Conservation (phyloP, 163 green algal species). For the Prototheca wickerhamii region DNA sequence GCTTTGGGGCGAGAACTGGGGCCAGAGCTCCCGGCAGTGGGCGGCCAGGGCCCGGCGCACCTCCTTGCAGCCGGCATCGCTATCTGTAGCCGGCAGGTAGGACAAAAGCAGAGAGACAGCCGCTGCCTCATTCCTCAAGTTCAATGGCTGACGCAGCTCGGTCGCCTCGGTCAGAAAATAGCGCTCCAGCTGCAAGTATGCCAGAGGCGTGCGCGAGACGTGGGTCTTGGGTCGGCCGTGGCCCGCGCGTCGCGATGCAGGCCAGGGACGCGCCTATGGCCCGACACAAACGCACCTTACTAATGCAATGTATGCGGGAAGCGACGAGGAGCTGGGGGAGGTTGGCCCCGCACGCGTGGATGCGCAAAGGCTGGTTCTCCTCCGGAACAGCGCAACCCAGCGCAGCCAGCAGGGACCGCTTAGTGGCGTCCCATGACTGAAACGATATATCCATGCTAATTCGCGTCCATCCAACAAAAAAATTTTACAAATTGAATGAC, state of each 20-base stretch:
- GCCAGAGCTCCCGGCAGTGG: conserved; percentile 19
- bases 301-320: conserved; percentile 26
- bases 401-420: conserved; percentile 2
- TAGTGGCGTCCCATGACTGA: background rate
- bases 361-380: background rate
- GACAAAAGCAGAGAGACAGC: conserved; percentile 24
- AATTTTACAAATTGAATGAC: background rate
- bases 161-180: conserved; percentile 24
- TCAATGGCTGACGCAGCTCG: conserved; percentile 20
- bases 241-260: too few relatives aligned
- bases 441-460: conserved; percentile 3
- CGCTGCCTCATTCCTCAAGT: conserved; percentile 30
- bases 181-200: conserved; percentile 15
- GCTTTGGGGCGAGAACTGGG: conserved; percentile 6
- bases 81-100: background rate
- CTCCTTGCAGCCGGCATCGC: background rate
- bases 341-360: background rate
- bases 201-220: background rate
- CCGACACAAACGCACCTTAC: conserved; percentile 14
- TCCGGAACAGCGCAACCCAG: background rate
- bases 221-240: background rate
- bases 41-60: conserved; percentile 5
- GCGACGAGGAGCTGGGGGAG: conserved; percentile 5
- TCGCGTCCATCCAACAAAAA: too few relatives aligned
- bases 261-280: background rate